Conservation (phyloP, 192 early-diverging fungal genomes). For the Allomyces macrogynus region DNA sequence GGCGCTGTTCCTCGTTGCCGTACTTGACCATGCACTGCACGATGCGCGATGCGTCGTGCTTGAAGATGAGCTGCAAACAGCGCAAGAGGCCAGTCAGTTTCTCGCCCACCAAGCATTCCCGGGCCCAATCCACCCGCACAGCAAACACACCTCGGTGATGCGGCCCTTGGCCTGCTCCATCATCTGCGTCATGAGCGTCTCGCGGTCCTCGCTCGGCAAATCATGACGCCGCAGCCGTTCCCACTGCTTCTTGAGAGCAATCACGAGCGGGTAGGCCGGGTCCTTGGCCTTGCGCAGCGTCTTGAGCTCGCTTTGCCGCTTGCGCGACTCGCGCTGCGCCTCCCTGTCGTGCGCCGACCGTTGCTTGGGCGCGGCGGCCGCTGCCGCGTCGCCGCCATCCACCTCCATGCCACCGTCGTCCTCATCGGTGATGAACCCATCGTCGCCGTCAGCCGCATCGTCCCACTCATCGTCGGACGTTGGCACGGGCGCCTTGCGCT, state of each 20-base stretch:
- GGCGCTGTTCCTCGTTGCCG: slow-evolving; percentile 54
- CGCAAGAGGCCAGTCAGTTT: neutral
- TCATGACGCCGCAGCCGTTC: slow-evolving; percentile 59
- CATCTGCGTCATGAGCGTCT: slow-evolving; percentile 48
- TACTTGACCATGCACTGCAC: slow-evolving; percentile 83
- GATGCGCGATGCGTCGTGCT: slow-evolving; percentile 85
- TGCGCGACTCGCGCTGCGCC: neutral
- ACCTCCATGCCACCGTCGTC: no score
- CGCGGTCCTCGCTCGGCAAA: slow-evolving; percentile 36
- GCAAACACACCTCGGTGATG: slow-evolving; percentile 38
- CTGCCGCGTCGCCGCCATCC: no score
- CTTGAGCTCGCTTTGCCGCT: neutral
- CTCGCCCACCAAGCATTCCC: neutral
- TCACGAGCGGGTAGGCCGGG: slow-evolving; percentile 48
- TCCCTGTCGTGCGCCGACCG: no score
- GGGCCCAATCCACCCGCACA: neutral
- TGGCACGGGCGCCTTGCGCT: no score
- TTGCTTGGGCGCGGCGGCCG: no score
- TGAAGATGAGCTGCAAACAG: slow-evolving; percentile 49
- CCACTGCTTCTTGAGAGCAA: slow-evolving; percentile 61
- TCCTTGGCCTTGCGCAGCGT: slow-evolving; percentile 30
- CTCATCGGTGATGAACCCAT: no score
- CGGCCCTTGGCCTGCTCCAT: slow-evolving; percentile 63
- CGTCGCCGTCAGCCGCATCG: no score
- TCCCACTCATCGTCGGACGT: no score